Conservation (phyloP, 1,284 basidiomycete genomes). For the Rhodotorula sp. region DNA sequence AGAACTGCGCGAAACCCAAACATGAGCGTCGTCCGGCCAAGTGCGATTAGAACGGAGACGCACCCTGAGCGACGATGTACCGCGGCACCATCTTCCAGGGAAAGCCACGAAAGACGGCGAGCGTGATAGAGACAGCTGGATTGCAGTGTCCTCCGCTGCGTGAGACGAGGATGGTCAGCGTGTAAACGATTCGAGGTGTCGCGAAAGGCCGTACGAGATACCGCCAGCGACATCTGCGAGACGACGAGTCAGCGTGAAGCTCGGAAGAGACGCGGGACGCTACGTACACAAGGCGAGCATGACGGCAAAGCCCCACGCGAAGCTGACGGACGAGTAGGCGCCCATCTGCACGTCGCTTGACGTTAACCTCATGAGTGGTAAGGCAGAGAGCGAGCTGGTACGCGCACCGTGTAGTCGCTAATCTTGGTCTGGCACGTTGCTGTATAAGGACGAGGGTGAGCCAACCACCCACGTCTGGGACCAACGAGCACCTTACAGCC, state of each 20-base stretch:
- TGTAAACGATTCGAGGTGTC: neutral
- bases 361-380: neutral
- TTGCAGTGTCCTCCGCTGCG: conserved; percentile 44
- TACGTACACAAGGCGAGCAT: conserved; percentile 29
- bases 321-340: conserved; percentile 19
- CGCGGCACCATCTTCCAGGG: conserved; percentile 47
- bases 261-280: fast-evolving
- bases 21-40: conserved; percentile 23
- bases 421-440: conserved; percentile 36
- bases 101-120: conserved; percentile 44
- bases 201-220: conserved; percentile 12
- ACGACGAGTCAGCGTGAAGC: too few species aligned
- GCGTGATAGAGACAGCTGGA: conserved; percentile 40
- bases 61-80: conserved; percentile 43
- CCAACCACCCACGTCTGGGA: too few species aligned
- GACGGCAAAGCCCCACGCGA: conserved; percentile 30
- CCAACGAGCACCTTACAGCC: conserved; percentile 15
- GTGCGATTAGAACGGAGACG: neutral
- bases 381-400: neutral
- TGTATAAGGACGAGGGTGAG: neutral
- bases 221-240: conserved; percentile 25
- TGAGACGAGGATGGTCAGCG: neutral
- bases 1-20: conserved; percentile 35
- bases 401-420: conserved; percentile 7
- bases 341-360: conserved; percentile 2